Evolutionary conservation across 306 rosid species (phyloP).

Genomic region (Nissolia schottii): DNA sequence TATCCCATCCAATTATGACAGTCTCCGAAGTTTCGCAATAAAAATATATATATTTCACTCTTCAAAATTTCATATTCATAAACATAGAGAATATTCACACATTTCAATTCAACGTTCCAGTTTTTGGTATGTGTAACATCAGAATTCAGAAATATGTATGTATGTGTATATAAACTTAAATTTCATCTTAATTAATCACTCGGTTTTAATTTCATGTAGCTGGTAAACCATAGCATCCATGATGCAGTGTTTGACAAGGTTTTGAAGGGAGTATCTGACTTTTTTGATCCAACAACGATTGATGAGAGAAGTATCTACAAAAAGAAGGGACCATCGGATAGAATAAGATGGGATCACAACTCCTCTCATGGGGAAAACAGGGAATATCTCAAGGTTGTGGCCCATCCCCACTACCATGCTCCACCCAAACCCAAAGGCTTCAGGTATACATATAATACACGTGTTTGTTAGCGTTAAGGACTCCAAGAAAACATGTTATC

Average conservation of each 20-base stretch:
- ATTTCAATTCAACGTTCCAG: too few relatives aligned
- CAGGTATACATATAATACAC: slow-evolving; percentile 8
- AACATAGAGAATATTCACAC: too few relatives aligned
- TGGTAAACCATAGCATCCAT: slow-evolving; percentile 29
- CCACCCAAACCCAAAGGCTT: slow-evolving; percentile 31
- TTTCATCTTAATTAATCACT: too few relatives aligned
- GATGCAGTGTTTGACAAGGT: slow-evolving; percentile 9
- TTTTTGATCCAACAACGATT: slow-evolving; percentile 27
- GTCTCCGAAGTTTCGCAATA: too few relatives aligned
- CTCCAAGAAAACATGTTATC: too few relatives aligned
- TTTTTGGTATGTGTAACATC: too few relatives aligned
- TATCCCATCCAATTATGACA: too few relatives aligned
- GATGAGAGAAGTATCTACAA: slow-evolving; percentile 11
- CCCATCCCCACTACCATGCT: slow-evolving; percentile 30
- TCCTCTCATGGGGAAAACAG: slow-evolving; percentile 30
- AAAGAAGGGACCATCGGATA: slow-evolving; percentile 10
- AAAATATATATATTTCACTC: too few relatives aligned
- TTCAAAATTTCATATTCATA: too few relatives aligned
- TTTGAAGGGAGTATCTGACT: slow-evolving; percentile 23
- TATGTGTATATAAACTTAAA: too few relatives aligned
- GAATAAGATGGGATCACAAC: slow-evolving; percentile 28
- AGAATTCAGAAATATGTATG: too few relatives aligned
- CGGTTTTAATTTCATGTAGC: too few relatives aligned
- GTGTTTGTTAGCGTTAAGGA: not conserved
- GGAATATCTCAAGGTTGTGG: slow-evolving; percentile 29